phyloP scores from a whole-genome alignment of 257 asterid species.

The Vinca minor region DNA sequence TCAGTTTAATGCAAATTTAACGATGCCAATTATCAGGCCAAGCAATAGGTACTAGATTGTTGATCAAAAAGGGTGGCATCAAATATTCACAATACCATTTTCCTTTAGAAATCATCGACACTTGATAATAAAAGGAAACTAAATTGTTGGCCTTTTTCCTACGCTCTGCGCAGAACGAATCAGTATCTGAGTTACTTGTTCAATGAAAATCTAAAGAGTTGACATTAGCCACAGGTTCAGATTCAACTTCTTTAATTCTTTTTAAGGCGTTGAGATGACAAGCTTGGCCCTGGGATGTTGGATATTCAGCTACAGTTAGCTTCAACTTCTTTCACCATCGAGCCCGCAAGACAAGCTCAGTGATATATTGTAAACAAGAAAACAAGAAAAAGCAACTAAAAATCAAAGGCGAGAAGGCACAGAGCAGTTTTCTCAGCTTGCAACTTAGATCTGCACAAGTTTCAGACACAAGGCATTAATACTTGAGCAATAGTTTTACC shows the following conservation, averaged over 20 bases:
- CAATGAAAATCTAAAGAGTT: not conserved
- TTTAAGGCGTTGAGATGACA: not conserved
- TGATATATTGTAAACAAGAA: not conserved
- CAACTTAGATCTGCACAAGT: not conserved
- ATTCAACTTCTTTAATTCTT: not conserved
- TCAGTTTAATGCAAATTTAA: not conserved
- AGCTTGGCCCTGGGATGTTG: not conserved
- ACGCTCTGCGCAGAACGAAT: not conserved
- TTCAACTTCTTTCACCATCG: not conserved
- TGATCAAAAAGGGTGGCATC: not conserved
- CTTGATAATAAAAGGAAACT: not conserved
- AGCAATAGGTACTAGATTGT: not conserved
- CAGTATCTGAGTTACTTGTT: not conserved
- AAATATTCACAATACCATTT: not conserved
- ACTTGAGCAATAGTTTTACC: not conserved
- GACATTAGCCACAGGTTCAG: not conserved
- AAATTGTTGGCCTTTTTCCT: not conserved
- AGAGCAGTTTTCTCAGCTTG: not conserved
- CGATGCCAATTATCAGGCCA: constrained; percentile 1
- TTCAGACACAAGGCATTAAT: not conserved
- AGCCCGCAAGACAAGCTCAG: not conserved
- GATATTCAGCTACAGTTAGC: not conserved
- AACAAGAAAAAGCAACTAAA: not conserved
- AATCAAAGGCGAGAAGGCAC: not conserved
- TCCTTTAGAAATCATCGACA: not conserved